Evolutionary conservation across 306 rosid species (phyloP), one percentile per base, ranked within the genome.

Genomic region (Fragaria nilgerrensis): DNA sequence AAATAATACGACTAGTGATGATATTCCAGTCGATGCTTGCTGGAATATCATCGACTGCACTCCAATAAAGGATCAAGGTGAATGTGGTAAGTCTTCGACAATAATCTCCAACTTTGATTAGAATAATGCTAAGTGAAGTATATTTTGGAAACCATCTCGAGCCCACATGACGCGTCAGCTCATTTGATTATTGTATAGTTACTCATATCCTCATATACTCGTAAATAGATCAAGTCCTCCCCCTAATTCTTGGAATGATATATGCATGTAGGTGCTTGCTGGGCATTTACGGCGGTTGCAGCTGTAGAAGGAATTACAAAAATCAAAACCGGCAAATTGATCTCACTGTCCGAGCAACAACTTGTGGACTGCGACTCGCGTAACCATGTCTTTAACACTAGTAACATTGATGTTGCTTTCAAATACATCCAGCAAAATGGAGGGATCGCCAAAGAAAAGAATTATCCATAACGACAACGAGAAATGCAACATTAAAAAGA

Each of bases 341-440:
- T 44, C 23, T 78, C 89, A 14, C 48, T 86, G 39, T 83, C 85
- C 7, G 83, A 77, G 68, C 85, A 84, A 68, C 78, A 87, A 43
- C 73, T 84, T 5, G 19, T 80, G 29, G 85, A 87, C n/a, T 82
- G 88, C 49, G 32, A 11, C n/a, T 17, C 9, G 0, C 36, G 15
- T 0, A 73, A 22, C 41, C 3, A 14, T 0, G 83, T 85, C 1
- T 77, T 86, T 68, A 0, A 2, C 0, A 76, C 70, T 16, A 32
- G 58, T 2, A 0, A 0, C 9, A 3, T 55, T 22, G 72, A 77
- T 0, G 0, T 0, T 0, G 76, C 81, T 10, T 87, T 41, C 58
- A 4, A 49, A 5, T 84, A 66, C 63, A 70, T 82, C 27, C 1
- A 5, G 43, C 36, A 70, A 25, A 48, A 55, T 49, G 22, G 69